Conservation (phyloP, 352 stramenopile genomes). For the Globisporangium splendens region DNA sequence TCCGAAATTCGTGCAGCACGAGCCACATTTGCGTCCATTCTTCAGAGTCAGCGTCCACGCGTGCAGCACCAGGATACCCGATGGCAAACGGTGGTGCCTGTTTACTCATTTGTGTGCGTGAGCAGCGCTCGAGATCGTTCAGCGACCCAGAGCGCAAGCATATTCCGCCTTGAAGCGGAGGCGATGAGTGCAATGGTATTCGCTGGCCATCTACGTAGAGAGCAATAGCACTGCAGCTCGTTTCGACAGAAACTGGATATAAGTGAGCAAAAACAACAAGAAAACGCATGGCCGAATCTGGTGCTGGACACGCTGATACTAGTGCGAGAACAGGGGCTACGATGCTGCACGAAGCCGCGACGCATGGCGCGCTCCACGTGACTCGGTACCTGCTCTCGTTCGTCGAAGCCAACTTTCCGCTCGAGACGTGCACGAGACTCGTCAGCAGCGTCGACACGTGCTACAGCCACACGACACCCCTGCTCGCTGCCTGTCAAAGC, state of each 20-base stretch:
- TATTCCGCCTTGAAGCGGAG: not conserved
- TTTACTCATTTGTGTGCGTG: not conserved
- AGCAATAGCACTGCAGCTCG: not conserved
- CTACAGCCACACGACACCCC: conserved; percentile 43
- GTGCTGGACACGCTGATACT: not conserved
- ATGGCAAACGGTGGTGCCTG: too few relatives aligned
- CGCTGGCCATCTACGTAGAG: conserved; percentile 6
- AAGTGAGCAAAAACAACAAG: too few relatives aligned
- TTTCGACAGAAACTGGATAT: not conserved
- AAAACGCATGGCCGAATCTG: not conserved
- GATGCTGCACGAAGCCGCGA: conserved; percentile 55
- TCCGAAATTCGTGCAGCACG: conserved; percentile 17
- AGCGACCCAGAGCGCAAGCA: not conserved
- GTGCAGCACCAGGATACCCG: too few relatives aligned
- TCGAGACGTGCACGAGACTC: conserved; percentile 21
- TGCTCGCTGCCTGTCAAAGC: conserved; percentile 59
- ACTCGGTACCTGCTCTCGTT: conserved; percentile 31
- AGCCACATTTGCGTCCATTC: not conserved
- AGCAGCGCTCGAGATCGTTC: too few relatives aligned
- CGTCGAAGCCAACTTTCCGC: conserved; percentile 27
- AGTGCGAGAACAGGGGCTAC: conserved; percentile 26
- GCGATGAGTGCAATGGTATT: not conserved
- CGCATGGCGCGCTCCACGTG: conserved; percentile 30
- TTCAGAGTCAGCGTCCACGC: too few relatives aligned
- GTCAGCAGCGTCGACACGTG: conserved; percentile 52